Base-by-base conservation (phyloP, 805 yeast species). In the Ascoidea asiatica region DNA sequence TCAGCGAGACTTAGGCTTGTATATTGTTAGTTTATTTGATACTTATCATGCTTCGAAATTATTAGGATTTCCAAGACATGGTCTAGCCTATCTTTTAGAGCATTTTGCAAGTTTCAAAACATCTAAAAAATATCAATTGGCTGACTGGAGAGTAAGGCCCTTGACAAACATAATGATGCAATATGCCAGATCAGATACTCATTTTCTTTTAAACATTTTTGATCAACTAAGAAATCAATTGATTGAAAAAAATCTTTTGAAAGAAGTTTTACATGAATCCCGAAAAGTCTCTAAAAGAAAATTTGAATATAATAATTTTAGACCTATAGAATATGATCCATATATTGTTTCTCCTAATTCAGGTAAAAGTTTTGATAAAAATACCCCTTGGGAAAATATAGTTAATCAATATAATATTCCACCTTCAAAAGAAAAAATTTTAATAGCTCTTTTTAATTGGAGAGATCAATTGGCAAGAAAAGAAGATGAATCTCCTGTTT, bases 61-160 rank as follows among this genome's bases (percentile, higher is more conserved):
- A 15, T 65, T 92, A n/a, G 84, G 84, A 0, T 72, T 88, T 47
- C 87, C 94, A 5, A 81, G 79, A 54, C 81, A 81, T 55, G 81
- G 96, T 42, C 69, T 92, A 44, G 95, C 97, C 0, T 86, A 76
- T 57, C 66, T 92, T 41, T 67, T 92, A 44, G 95, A 90, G 55
- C 70, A 70, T 21, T 86, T 71, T 60, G 95, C 92, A 3, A 70
- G 75, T 39, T 92, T 92, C 61, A 78, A 77, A 50, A 88, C 98
- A 0, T 84, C 95, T 13, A 92, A 92, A 56, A 84, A 89, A 63
- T 92, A 89, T 63, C 99, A 92, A 63, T 65, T 89, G 48, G 95
- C 97, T 1, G 98, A 92, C 61, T 92, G 98, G 98, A 75, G 98
- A 58, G 63, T 81, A 5, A 72, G 98, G 51, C 98, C 98, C 0